Evolutionary conservation across 1,139 yeast genomes (phyloP).

Genomic region (Saccharomycopsis hybrid): DNA sequence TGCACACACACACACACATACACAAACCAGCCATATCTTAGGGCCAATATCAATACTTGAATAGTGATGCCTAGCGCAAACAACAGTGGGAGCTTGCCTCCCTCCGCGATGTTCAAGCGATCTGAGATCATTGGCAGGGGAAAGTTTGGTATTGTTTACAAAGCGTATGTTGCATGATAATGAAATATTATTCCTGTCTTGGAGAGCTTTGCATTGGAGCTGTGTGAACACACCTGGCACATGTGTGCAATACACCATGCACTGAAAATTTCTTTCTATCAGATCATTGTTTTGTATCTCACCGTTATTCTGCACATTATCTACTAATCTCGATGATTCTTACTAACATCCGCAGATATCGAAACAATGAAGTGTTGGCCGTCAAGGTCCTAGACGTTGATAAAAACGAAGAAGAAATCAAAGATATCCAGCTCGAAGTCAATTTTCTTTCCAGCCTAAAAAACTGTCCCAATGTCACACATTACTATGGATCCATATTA

Average conservation of each 20-base stretch:
- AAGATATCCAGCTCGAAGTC: conserved; percentile 91
- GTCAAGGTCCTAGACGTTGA: conserved; percentile 89
- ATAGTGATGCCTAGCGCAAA: not conserved
- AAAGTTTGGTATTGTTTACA: conserved; percentile 93
- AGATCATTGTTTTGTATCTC: no score
- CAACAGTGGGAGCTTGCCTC: not conserved
- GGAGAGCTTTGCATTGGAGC: no score
- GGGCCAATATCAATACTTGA: no score
- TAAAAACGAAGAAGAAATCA: conserved; percentile 89
- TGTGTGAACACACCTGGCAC: no score
- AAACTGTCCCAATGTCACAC: conserved; percentile 84
- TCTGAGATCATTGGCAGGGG: conserved; percentile 95
- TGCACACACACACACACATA: no score
- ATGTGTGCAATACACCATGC: no score
- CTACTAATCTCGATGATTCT: no score
- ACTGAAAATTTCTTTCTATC: no score
- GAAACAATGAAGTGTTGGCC: conserved; percentile 66
- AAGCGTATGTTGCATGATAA: conserved; percentile 43
- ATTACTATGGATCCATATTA: conserved; percentile 82
- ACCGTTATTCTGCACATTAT: no score
- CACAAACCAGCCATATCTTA: no score
- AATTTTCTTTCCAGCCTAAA: conserved; percentile 79
- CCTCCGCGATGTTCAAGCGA: conserved; percentile 47
- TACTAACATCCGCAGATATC: not conserved
- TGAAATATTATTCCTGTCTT: conserved; percentile 24